These are phyloP conservation scores for Rhododendron molle DNA, from an alignment of 148 eudicot genomes.

Conservation along the genomic window DNA sequence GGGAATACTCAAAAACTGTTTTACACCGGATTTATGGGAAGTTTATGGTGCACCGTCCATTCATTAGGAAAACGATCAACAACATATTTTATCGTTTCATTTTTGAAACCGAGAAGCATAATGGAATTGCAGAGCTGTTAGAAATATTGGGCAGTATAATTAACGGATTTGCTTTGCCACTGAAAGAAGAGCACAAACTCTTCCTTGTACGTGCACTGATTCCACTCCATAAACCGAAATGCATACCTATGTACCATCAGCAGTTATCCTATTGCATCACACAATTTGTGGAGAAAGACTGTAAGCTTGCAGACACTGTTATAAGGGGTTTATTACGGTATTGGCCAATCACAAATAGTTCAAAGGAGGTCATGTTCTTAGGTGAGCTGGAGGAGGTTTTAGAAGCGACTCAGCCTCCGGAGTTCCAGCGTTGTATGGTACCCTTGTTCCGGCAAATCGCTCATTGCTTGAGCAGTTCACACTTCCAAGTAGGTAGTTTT, in stretches of 20 bases:
- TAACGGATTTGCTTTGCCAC: constrained; percentile 85
- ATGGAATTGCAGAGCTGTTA: constrained; percentile 84
- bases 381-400: constrained; percentile 89
- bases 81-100: constrained; percentile 78
- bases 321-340: constrained; percentile 77
- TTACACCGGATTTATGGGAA: constrained; percentile 85
- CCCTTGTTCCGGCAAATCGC: constrained; percentile 66
- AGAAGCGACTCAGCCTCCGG: constrained; percentile 86
- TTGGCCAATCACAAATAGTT: constrained; percentile 94
- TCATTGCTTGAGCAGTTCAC: constrained; percentile 83
- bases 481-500: constrained; percentile 69
- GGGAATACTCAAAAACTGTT: constrained; percentile 81
- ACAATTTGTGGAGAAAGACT: constrained; percentile 88
- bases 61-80: constrained; percentile 78
- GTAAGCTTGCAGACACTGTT: constrained; percentile 87
- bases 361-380: constrained; percentile 91
- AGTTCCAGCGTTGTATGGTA: constrained; percentile 88
- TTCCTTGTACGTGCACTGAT: constrained; percentile 75
- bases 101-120: constrained; percentile 85
- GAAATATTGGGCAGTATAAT: constrained; percentile 90
- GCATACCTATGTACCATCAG: constrained; percentile 80
- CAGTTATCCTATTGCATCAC: constrained; percentile 86
- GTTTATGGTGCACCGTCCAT: constrained; percentile 92
- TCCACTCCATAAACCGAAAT: constrained; percentile 88
- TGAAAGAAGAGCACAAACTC: constrained; percentile 90